phyloP scores from a whole-genome alignment of 148 eudicot genomes.

The Rhododendron simsii region DNA sequence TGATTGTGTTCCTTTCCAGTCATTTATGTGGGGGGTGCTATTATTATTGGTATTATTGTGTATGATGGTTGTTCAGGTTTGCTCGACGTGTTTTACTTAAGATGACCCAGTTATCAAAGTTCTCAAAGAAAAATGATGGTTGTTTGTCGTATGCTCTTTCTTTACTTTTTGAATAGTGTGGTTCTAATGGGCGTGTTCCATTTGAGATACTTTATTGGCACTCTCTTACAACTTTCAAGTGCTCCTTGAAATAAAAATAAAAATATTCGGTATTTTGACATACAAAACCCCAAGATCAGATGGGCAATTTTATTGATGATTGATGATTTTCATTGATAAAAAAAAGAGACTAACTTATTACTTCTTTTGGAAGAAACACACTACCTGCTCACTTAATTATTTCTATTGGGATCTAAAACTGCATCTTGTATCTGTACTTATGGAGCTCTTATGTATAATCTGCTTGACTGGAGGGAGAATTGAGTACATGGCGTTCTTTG shows the following conservation, averaged over 20 bases:
- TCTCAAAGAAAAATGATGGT: not conserved
- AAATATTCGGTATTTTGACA: not conserved
- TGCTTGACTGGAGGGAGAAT: not conserved
- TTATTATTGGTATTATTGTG: not conserved
- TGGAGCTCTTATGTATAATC: not conserved
- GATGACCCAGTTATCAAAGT: not conserved
- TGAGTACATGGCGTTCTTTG: not conserved
- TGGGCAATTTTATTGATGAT: constrained; percentile 1
- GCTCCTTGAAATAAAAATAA: not conserved
- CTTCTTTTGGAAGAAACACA: not conserved
- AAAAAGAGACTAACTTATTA: not conserved
- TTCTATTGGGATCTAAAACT: not conserved
- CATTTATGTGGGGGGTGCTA: not conserved
- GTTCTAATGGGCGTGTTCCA: not conserved
- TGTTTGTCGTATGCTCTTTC: not conserved
- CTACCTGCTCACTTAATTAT: not conserved
- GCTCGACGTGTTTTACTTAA: not conserved
- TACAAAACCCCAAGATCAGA: not conserved
- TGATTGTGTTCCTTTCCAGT: constrained; percentile 11
- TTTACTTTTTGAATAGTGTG: not conserved
- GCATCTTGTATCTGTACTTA: not conserved
- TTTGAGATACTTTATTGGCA: not conserved
- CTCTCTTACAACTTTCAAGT: not conserved
- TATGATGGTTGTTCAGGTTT: not conserved
- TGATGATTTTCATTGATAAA: too few relatives aligned